Evolutionary conservation across 352 stramenopile species (phyloP), one percentile per base, ranked within the genome.

Genomic region (Aphanomyces cochlioides): DNA sequence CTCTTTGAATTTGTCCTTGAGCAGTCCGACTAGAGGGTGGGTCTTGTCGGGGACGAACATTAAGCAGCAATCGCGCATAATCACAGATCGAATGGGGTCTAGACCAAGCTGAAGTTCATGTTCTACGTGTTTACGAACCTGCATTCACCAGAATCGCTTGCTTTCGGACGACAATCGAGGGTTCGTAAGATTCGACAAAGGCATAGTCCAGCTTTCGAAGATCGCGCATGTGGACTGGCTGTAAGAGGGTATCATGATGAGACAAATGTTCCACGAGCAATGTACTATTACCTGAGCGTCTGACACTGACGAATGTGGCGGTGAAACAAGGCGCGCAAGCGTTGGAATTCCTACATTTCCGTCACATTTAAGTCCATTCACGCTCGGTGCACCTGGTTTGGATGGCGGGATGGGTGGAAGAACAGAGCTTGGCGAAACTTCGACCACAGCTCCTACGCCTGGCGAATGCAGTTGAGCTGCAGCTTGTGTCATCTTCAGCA

Each of bases 111-210:
- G 10, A 19, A 17, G 17, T 41, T 69, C 17, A 70, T 58, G 53
- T 45, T n/a, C 19, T 28, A 28, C 28, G 28, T 28, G 28, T 28
- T 2, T 28, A 28, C 28, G 47, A 45, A 86, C 82, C 84, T 19
- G 84, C 83, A 68, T 88, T 92, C 59, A 92, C 80, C 21, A 92
- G 78, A 64, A 92, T 87, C 37, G 84, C 84, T 72, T 92, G 83
- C 75, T 90, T 89, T 7, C 84, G 81, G 40, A 92, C 78, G 36
- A 87, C 80, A 53, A 92, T 88, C 1, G 83, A 89, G 54, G 84
- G 81, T 59, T 92, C 83, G 47, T 89, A 89, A 3, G 79, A 88
- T 21, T 90, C 81, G 2, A 84, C 81, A 54, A 92, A 92, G 13
- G 82, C 81, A 3, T 86, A 88, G 48, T 90, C 84, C 68, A 92